phyloP scores from a whole-genome alignment of 106 monocot species.

The Platanthera guangdongensis region DNA sequence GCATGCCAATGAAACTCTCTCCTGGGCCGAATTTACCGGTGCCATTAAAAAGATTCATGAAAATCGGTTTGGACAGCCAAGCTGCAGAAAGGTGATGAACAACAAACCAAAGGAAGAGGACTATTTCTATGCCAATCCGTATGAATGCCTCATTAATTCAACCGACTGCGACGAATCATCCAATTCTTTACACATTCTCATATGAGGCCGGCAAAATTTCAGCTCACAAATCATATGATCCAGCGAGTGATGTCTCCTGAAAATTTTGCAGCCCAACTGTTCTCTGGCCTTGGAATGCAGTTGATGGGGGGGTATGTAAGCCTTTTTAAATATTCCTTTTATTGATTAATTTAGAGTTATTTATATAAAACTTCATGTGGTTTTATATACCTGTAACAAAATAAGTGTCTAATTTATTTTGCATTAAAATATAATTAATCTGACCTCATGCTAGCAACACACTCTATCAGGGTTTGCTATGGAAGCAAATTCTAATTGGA shows the following conservation, averaged over 20 bases:
- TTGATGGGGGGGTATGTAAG: not conserved
- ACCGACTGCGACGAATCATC: slow-evolving; percentile 12
- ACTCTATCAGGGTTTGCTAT: no score
- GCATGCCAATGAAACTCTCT: slow-evolving; percentile 39
- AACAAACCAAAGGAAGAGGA: slow-evolving; percentile 73
- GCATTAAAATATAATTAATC: no score
- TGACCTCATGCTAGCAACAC: no score
- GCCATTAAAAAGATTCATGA: slow-evolving; percentile 26
- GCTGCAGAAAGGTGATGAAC: slow-evolving; percentile 23
- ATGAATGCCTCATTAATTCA: slow-evolving; percentile 39
- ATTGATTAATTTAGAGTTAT: not conserved
- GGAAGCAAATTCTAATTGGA: no score
- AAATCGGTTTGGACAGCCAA: slow-evolving; percentile 32
- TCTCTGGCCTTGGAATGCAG: not conserved
- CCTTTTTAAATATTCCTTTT: not conserved
- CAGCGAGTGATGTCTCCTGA: not conserved
- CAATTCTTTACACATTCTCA: not conserved
- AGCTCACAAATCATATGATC: not conserved
- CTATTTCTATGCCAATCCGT: slow-evolving; percentile 64
- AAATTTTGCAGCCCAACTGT: not conserved
- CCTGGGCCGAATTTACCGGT: slow-evolving; percentile 45
- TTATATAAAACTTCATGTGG: no score
- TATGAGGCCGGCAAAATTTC: not conserved
- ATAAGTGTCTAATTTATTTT: no score
- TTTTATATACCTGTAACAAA: no score